Base-by-base conservation (phyloP, 139 green algal genomes). In the Raphidocelis subcapitata region DNA sequence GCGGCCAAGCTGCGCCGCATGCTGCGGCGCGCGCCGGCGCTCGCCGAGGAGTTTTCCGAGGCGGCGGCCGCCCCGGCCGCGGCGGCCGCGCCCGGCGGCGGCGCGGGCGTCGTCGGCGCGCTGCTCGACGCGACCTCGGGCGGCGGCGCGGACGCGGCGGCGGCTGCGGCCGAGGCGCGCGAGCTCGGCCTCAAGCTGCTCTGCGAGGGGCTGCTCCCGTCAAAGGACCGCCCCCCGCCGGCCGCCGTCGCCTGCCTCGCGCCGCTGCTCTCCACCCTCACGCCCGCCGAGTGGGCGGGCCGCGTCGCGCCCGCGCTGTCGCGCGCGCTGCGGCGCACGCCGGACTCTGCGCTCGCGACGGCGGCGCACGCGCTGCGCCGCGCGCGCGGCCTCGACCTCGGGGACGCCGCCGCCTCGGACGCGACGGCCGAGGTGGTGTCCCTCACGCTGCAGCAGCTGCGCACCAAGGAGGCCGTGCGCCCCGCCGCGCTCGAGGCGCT, bases 311-410 rank as follows among this genome's bases (percentile, higher is more conserved):
- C 92, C 28, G 79, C 84, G 12, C 54, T 84, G 1, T 67, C 66
- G 37, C 82, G 84, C 46, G 86, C 86, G 64, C 74, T 92, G 35
- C 87, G 89, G 59, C 82, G 92, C 60, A 89, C 85, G 41, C 88
- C 92, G 8, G 92, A 97, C 54, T 74, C 80, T 0, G 83, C 86
- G 1, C 75, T 97, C 41, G 47, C 68, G 3, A 76, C 73, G 0
- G 33, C 86, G 0, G 75, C 77, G 0, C 62, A 41, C 0, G 29
- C 90, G 37, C 69, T 92, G 41, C 68, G 59, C 1, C 37, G 60
- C 15, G 28, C 86, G 21, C 73, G 86, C 26, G 36, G 29, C 12
- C 64, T 71, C 28, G 74, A 66, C 12, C 47, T 49, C 26, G 81
- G 89, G 31, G 67, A 82, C 54, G 29, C 65, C 20, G 57, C 64